phyloP scores from a whole-genome alignment of 2,329 filamentous ascomycete species.

The Neonectria sp. region DNA sequence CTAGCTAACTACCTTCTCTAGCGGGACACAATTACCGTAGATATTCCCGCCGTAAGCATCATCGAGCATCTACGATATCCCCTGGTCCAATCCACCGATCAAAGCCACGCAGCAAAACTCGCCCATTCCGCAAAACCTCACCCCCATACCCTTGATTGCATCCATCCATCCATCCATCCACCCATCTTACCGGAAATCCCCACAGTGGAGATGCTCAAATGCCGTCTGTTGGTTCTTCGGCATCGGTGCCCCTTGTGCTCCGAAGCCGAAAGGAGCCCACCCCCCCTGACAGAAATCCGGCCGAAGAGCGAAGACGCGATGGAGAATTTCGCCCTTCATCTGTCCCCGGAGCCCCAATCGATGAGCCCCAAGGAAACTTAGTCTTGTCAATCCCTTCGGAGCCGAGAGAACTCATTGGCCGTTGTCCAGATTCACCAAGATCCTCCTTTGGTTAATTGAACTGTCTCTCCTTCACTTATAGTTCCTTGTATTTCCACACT shows the following conservation, averaged over 20 bases:
- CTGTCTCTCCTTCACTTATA: background rate
- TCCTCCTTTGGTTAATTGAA: constrained; percentile 10
- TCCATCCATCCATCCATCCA: background rate
- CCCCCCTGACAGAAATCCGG: background rate
- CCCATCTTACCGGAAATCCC: background rate
- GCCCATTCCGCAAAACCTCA: background rate
- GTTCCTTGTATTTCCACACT: background rate
- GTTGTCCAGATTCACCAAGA: constrained; percentile 12
- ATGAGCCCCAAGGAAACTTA: background rate
- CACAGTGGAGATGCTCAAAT: background rate
- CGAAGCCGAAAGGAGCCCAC: background rate
- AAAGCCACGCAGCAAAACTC: background rate
- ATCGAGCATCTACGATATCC: too few species aligned
- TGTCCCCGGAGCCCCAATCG: background rate
- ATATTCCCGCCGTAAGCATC: background rate
- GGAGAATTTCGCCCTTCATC: background rate
- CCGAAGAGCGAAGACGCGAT: constrained; percentile 14
- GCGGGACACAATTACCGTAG: background rate
- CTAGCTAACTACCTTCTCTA: background rate
- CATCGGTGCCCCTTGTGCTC: background rate
- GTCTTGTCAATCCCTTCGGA: constrained; percentile 9
- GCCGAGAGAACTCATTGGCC: background rate
- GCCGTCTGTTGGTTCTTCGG: background rate
- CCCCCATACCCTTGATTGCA: background rate
- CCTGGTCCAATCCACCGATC: too few species aligned